phyloP scores from a whole-genome alignment of 495 filamentous ascomycete species.

The Pyronema domesticum region DNA sequence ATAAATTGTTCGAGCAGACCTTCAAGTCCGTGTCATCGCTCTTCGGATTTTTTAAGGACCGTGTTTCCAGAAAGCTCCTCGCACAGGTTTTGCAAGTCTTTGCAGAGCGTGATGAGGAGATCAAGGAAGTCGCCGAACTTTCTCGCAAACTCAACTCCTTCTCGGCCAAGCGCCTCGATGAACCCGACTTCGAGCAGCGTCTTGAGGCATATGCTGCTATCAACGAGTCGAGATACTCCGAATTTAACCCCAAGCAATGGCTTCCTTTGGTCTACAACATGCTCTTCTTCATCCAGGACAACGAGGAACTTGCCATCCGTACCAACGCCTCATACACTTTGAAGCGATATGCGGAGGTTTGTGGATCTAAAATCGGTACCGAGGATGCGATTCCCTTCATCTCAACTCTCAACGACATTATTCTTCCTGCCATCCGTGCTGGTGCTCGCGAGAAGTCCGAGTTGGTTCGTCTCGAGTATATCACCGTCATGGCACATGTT shows the following conservation, averaged over 20 bases:
- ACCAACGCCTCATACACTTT: constrained; percentile 64
- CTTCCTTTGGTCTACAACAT: constrained; percentile 78
- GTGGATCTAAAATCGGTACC: constrained; percentile 26
- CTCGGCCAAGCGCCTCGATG: constrained; percentile 45
- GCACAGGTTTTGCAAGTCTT: constrained; percentile 54
- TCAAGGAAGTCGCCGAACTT: constrained; percentile 46
- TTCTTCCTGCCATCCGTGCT: constrained; percentile 58
- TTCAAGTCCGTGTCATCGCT: constrained; percentile 51
- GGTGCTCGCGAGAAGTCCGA: constrained; percentile 65
- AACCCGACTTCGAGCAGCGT: constrained; percentile 72
- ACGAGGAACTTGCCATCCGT: constrained; percentile 72
- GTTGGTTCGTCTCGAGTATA: constrained; percentile 61
- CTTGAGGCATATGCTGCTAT: constrained; percentile 59
- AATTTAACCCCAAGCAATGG: constrained; percentile 63
- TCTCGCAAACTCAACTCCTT: constrained; percentile 71
- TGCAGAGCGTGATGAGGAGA: constrained; percentile 40
- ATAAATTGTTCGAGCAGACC: constrained; percentile 37
- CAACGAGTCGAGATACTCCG: constrained; percentile 35
- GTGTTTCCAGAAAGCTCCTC: constrained; percentile 49
- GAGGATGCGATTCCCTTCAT: constrained; percentile 16
- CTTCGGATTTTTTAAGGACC: constrained; percentile 76
- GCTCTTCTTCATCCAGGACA: constrained; percentile 69
- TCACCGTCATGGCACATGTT: constrained; percentile 59
- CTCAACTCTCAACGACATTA: constrained; percentile 34
- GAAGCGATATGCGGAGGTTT: constrained; percentile 57